Evolutionary conservation across 176 grass and related monocot species (phyloP).

Genomic region (Eleusine coracana): DNA sequence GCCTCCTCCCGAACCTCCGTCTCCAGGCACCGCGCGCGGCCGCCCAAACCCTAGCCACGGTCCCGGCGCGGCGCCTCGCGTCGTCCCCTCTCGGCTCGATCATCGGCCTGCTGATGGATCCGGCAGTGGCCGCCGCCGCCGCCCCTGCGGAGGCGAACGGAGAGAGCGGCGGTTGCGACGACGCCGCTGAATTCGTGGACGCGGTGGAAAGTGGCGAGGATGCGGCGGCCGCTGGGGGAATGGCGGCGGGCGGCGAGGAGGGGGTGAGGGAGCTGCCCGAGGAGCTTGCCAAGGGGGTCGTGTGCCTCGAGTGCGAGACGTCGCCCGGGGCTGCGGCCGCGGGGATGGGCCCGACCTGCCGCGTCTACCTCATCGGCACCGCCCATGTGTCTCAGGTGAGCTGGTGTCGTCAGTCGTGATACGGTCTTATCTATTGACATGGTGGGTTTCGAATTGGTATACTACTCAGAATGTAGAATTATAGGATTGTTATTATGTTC

Average conservation of each 20-base stretch:
- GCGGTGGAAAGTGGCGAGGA: constrained; percentile 1
- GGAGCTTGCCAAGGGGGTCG: constrained; percentile 62
- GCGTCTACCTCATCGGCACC: constrained; percentile 71
- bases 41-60: neutral
- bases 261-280: constrained; percentile 59
- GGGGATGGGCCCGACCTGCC: constrained; percentile 48
- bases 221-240: neutral
- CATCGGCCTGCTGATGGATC: constrained; percentile 64
- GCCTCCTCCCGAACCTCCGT: neutral
- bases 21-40: neutral
- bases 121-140: neutral
- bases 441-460: neutral
- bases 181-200: constrained; percentile 28
- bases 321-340: constrained; percentile 51
- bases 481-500: neutral
- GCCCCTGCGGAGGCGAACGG: constrained; percentile 3
- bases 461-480: neutral
- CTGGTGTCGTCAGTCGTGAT: neutral
- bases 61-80: neutral
- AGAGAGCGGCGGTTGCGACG: constrained; percentile 24
- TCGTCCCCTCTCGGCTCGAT: constrained; percentile 18
- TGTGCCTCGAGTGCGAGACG: constrained; percentile 64
- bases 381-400: constrained; percentile 79
- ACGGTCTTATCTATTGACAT: neutral
- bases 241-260: neutral